Conservation (phyloP, 2,329 filamentous ascomycete genomes). For the Phaeosphaeria sp. region DNA sequence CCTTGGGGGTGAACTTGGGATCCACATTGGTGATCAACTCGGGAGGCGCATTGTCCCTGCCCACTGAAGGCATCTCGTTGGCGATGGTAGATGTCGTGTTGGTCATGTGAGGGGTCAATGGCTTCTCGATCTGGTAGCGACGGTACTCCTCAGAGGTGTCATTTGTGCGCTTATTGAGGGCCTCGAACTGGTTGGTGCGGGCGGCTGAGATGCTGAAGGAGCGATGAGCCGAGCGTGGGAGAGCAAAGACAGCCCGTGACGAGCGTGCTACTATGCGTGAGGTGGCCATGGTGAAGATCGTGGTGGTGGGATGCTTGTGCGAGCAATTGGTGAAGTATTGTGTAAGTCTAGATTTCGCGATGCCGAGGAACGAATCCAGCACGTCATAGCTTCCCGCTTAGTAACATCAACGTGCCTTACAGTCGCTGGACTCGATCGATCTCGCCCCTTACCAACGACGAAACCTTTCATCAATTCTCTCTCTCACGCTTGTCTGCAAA, state of each 20-base stretch:
- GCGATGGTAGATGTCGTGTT: conserved; percentile 69
- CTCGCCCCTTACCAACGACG: not conserved
- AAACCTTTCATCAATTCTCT: too few relatives aligned
- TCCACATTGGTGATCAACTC: conserved; percentile 66
- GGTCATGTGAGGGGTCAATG: conserved; percentile 67
- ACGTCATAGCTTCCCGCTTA: conserved; percentile 2
- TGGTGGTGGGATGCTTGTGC: not conserved
- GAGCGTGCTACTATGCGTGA: conserved; percentile 55
- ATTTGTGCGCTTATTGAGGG: conserved; percentile 58
- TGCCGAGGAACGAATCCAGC: not conserved
- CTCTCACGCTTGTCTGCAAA: too few relatives aligned
- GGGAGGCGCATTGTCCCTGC: conserved; percentile 63
- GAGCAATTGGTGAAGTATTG: not conserved
- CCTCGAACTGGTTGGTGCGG: conserved; percentile 47
- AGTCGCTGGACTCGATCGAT: not conserved
- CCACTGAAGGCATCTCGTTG: conserved; percentile 67
- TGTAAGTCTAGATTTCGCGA: not conserved
- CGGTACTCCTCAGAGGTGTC: conserved; percentile 62
- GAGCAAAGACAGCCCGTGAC: conserved; percentile 49
- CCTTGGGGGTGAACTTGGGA: conserved; percentile 63
- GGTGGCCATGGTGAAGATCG: conserved; percentile 51
- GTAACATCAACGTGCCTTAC: not conserved
- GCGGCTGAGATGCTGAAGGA: conserved; percentile 48
- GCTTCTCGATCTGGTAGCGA: conserved; percentile 63
- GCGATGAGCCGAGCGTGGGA: conserved; percentile 40